Base-by-base conservation (phyloP, 768 basidiomycete species). In the Infundibulicybe gibba region DNA sequence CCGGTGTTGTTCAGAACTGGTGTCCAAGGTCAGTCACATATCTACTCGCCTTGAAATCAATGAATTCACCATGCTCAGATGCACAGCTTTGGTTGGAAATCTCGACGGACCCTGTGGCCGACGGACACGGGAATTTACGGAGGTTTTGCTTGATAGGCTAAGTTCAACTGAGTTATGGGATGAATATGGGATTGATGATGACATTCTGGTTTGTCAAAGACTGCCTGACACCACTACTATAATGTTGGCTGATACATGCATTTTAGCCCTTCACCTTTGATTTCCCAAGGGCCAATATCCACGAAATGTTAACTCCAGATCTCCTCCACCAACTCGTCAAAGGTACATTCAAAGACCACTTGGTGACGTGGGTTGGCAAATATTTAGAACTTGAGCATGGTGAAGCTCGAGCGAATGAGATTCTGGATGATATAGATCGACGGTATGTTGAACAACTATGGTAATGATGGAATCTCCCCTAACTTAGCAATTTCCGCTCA, bases 371-470 rank as follows among this genome's bases (percentile, higher is more conserved):
- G 71, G 61, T 69, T 1, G 39, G 45, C 1, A 48, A 64, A 8
- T 72, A 68, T 35, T 51, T 75, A 4, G 11, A 35, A 2, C 5
- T 47, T 2, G 38, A 31, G 13, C 47, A 61, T 49, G 49, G 55
- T 2, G 50, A 61, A 32, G 43, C 54, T 16, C 21, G 21, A 2
- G 64, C 61, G 0, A 35, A 56, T 12, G 50, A 48, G 25, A 69
- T 71, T n/a, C 45, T 70, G 2, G 55, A 63, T 43, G 69, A 72
- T 44, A 71, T 71, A 49, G 67, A 71, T 46, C 61, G 45, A 1
- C 57, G 61, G 70, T 69, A 49, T 33, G 61, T 58, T 21, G 16
- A 34, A 41, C 21, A 10, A n/a, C 15, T n/a, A n/a, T n/a, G n/a
- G n/a, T n/a, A n/a, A n/a, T 45, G 20, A 34, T 34, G 10, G 33